Percentiles rank a stretch among this genome's conserved stretches.
Evolutionary conservation across 1,284 basidiomycete genomes (phyloP).

Genomic region (Trametes hirsuta): DNA sequence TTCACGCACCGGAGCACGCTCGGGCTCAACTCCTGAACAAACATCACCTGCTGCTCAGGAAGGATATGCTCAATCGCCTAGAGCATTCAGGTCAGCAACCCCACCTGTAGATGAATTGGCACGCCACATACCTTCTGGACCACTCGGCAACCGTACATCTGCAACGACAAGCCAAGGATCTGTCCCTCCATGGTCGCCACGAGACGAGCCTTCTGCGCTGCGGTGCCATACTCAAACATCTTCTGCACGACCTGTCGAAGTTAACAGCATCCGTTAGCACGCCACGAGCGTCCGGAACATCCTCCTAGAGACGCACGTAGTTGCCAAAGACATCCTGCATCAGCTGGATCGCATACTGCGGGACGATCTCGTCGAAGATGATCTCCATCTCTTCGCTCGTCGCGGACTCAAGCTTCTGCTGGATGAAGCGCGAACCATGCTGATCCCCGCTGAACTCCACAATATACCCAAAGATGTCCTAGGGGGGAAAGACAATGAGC

Average conservation of each 20-base stretch:
- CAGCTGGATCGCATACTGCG: conserved; percentile 74
- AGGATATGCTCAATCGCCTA: conserved; percentile 86
- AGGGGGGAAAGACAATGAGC: conserved; percentile 23
- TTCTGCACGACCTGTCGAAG: conserved; percentile 89
- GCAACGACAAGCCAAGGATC: conserved; percentile 78
- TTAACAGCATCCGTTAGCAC: conserved; percentile 3
- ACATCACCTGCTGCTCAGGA: conserved; percentile 74
- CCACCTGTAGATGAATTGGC: neutral
- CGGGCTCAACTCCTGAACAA: conserved; percentile 82
- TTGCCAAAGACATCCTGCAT: conserved; percentile 98
- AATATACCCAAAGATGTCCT: conserved; percentile 88
- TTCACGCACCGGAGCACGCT: conserved; percentile 89
- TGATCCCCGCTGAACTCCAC: conserved; percentile 96
- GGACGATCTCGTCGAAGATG: conserved; percentile 92
- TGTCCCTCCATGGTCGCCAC: conserved; percentile 81
- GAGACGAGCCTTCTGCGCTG: conserved; percentile 74
- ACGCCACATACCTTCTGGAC: conserved; percentile 73
- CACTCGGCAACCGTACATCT: conserved; percentile 97
- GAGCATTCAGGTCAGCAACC: conserved; percentile 11
- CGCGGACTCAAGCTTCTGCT: conserved; percentile 82
- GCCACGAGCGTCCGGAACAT: conserved; percentile 1
- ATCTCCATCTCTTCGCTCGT: conserved; percentile 77
- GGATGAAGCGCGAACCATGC: conserved; percentile 90
- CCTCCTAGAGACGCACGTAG: conserved; percentile 61
- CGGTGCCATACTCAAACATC: conserved; percentile 88